phyloP scores from a whole-genome alignment of 164 flowering plant species.

The Protea cynaroides region DNA sequence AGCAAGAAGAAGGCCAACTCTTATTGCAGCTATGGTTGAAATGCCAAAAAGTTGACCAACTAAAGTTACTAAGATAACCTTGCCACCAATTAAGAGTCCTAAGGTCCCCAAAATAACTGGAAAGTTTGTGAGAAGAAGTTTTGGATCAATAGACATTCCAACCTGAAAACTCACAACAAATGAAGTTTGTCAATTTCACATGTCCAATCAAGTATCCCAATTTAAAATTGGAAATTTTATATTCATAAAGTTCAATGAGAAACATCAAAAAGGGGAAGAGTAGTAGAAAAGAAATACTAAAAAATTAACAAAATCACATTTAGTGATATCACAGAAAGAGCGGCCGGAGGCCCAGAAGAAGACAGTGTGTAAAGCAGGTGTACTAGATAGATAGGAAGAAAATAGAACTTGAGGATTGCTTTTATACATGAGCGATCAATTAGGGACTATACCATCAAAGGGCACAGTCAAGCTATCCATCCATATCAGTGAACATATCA shows the following conservation, averaged over 20 bases:
- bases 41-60: conserved; percentile 83
- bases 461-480: background rate
- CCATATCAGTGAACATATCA: background rate
- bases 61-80: conserved; percentile 72
- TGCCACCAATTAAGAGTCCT: conserved; percentile 83
- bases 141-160: conserved; percentile 99
- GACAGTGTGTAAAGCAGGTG: background rate
- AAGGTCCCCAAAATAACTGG: conserved; percentile 71
- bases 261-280: too few relatives aligned
- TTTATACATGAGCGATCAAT: background rate
- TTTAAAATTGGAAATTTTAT: background rate
- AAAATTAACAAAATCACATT: background rate
- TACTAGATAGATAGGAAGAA: background rate
- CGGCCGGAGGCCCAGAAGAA: too few relatives aligned
- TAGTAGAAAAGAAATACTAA: background rate
- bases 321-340: background rate
- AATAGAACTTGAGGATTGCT: background rate
- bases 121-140: conserved; percentile 85
- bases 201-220: background rate
- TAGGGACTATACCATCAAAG: background rate
- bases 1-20: conserved; percentile 98
- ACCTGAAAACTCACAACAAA: conserved; percentile 51
- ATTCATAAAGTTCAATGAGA: too few relatives aligned
- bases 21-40: conserved; percentile 83
- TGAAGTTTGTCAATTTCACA: background rate